A percentile compares a stretch with the other conserved stretches of the same genome.
Evolutionary conservation across 208 protist species (phyloP).

Genomic region (Leishmania gerbilli): DNA sequence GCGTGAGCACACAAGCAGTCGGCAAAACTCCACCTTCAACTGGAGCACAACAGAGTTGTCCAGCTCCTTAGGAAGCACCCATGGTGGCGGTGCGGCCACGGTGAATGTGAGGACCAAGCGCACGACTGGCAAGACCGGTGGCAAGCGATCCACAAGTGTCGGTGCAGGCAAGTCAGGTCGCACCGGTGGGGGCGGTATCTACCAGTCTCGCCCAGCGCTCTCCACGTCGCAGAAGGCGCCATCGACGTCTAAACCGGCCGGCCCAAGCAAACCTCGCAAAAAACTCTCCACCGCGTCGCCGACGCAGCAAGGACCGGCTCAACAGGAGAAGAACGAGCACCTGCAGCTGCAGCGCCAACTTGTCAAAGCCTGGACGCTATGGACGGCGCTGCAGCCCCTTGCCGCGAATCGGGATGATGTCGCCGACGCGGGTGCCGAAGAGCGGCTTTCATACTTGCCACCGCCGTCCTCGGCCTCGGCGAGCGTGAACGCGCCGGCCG

Average conservation of each 20-base stretch:
- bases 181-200: slow-evolving; percentile 4
- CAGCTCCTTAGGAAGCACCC: not conserved
- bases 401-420: not conserved
- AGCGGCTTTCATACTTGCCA: slow-evolving; percentile 1
- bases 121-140: not conserved
- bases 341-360: slow-evolving; percentile 20
- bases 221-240: slow-evolving; percentile 9
- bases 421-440: not conserved
- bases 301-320: not conserved
- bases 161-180: slow-evolving; percentile 13
- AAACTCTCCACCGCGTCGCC: not conserved
- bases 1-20: slow-evolving; percentile 7
- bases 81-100: not conserved
- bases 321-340: not conserved
- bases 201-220: slow-evolving; percentile 3
- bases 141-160: slow-evolving; percentile 25
- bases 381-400: slow-evolving; percentile 12
- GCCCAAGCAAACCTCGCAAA: not conserved
- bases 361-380: slow-evolving; percentile 23
- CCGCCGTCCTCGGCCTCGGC: slow-evolving; percentile 13
- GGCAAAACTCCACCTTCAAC: slow-evolving; percentile 5
- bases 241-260: not conserved
- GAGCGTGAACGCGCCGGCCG: not conserved
- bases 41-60: slow-evolving; percentile 9
- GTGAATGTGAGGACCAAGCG: slow-evolving; percentile 4